Percentiles rank a stretch among this genome's conserved stretches.
Conservation (phyloP, 129 eudicot species). For the Helichrysum umbraculigerum region DNA sequence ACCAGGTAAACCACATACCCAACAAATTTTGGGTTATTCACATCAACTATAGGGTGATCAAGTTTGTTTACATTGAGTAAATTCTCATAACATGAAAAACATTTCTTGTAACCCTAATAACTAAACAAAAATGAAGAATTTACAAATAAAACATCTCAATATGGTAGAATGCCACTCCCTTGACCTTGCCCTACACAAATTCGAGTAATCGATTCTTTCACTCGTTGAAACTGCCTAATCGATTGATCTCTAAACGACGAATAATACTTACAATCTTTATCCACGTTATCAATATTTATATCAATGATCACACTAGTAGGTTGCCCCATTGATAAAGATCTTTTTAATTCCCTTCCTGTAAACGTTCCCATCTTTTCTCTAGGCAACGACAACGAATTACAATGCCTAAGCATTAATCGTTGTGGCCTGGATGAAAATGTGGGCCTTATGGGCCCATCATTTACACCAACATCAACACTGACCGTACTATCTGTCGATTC, state of each 20-base stretch:
- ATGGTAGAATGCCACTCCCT: slow-evolving; percentile 40
- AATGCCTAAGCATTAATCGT: slow-evolving; percentile 31
- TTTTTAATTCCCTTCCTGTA: slow-evolving; percentile 39
- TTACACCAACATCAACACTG: neutral
- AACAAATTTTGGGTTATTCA: neutral
- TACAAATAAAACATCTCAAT: slow-evolving; percentile 17
- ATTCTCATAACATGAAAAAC: neutral
- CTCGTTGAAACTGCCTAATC: slow-evolving; percentile 30
- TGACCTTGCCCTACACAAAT: slow-evolving; percentile 41
- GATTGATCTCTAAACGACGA: slow-evolving; percentile 34
- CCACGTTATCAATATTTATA: slow-evolving; percentile 28
- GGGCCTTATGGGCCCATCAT: neutral
- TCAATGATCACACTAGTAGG: slow-evolving; percentile 37
- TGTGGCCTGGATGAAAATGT: neutral
- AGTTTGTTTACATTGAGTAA: neutral
- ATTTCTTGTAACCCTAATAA: slow-evolving; percentile 1
- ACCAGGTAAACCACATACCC: neutral
- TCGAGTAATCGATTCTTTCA: slow-evolving; percentile 36
- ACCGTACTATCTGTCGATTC: neutral
- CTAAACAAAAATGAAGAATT: neutral
- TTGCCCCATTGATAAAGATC: slow-evolving; percentile 67
- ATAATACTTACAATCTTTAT: slow-evolving; percentile 7
- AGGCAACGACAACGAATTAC: slow-evolving; percentile 40
- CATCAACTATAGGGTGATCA: neutral
- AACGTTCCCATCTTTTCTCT: slow-evolving; percentile 26